Evolutionary conservation across 2,329 filamentous ascomycete genomes (phyloP).

Genomic region (Pseudogymnoascus sp.): DNA sequence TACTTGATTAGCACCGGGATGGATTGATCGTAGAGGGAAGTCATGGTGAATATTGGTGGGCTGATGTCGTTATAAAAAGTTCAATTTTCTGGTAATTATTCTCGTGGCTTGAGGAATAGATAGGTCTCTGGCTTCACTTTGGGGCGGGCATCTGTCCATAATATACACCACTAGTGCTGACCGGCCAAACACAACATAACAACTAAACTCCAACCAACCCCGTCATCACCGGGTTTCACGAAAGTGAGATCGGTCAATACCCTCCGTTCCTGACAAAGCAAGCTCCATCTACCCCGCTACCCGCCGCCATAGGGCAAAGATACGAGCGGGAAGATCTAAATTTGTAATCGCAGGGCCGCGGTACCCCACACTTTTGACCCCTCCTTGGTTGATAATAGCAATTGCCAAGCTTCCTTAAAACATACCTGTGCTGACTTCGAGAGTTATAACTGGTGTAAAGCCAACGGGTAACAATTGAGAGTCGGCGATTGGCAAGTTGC

Average conservation of each 20-base stretch:
- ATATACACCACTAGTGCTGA: background rate
- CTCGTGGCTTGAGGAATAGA: background rate
- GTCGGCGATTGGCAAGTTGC: background rate
- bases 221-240: background rate
- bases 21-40: conserved; percentile 22
- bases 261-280: background rate
- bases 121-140: background rate
- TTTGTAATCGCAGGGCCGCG: background rate
- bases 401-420: background rate
- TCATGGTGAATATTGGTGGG: background rate
- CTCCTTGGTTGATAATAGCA: background rate
- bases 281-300: background rate
- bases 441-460: background rate
- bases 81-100: background rate
- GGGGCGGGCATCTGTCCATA: background rate
- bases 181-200: background rate
- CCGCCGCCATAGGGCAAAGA: background rate
- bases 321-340: background rate
- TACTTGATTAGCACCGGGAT: conserved; percentile 34
- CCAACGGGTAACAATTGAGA: background rate
- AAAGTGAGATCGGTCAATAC: background rate
- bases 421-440: background rate
- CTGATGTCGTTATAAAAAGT: background rate
- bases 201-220: background rate
- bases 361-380: background rate